A percentile compares a stretch with the other conserved stretches of the same genome.
phyloP scores from a whole-genome alignment of 2,329 filamentous ascomycete genomes.

The Cladophialophora psammophila region DNA sequence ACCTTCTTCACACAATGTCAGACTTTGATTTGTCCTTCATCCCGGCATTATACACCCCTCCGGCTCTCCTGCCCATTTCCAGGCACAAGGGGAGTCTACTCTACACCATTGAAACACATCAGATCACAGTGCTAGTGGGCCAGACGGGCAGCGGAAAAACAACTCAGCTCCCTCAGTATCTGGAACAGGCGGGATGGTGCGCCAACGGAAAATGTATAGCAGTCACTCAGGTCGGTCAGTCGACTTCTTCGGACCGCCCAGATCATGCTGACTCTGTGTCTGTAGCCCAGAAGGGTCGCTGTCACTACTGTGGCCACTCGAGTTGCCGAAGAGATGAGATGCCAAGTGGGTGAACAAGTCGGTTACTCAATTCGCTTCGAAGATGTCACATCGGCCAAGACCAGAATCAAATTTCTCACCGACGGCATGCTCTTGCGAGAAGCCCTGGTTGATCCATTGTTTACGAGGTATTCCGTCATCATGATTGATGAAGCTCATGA shows the following conservation, averaged over 20 bases:
- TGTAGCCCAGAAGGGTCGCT: conserved; percentile 83
- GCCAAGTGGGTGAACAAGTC: conserved; percentile 85
- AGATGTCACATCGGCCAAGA: conserved; percentile 84
- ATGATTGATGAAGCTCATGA: conserved; percentile 99
- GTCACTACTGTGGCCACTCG: conserved; percentile 87
- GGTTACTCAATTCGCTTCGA: conserved; percentile 94
- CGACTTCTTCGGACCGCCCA: conserved; percentile 15
- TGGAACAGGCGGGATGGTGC: conserved; percentile 90
- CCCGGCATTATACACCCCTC: conserved; percentile 83
- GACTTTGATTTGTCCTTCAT: conserved; percentile 60
- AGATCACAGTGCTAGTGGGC: conserved; percentile 87
- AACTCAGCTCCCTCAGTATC: conserved; percentile 91
- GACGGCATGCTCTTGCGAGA: conserved; percentile 91
- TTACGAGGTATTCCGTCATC: conserved; percentile 91
- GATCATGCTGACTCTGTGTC: conserved; percentile 30
- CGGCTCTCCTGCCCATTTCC: conserved; percentile 83
- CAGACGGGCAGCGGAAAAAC: conserved; percentile 96
- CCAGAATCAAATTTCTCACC: conserved; percentile 92
- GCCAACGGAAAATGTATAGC: conserved; percentile 81
- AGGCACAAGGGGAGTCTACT: conserved; percentile 80
- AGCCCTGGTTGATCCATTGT: conserved; percentile 87
- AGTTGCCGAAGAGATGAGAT: conserved; percentile 88
- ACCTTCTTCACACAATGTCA: conserved; percentile 21
- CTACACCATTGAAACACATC: conserved; percentile 83
- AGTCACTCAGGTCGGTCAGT: conserved; percentile 79